phyloP scores from a whole-genome alignment of 768 basidiomycete species.

The Podaxis carcinomalis region DNA sequence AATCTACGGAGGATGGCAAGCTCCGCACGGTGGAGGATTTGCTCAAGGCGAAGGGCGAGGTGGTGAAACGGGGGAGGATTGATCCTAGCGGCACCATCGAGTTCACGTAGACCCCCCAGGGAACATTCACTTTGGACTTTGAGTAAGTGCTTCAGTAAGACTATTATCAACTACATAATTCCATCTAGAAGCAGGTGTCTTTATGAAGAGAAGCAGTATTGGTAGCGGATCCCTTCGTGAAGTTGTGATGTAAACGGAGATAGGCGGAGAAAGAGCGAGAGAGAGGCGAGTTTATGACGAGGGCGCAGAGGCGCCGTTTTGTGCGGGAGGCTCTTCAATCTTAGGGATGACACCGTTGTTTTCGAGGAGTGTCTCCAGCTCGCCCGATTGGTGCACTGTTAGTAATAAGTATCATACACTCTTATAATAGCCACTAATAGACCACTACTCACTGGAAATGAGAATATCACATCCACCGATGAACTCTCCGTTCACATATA shows the following conservation, averaged over 20 bases:
- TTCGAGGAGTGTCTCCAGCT: constrained; percentile 78
- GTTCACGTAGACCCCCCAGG: constrained; percentile 27
- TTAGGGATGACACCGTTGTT: constrained; percentile 69
- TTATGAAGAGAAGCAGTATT: not conserved
- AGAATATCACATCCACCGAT: constrained; percentile 97
- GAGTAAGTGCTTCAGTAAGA: not conserved
- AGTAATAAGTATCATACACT: not conserved
- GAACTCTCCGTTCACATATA: constrained; percentile 94
- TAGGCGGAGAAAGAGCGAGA: not conserved
- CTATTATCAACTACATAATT: not conserved
- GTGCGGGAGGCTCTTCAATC: constrained; percentile 20
- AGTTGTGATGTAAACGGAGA: not conserved
- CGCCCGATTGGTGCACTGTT: constrained; percentile 96
- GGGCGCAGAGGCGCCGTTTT: not conserved
- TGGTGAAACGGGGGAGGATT: constrained; percentile 48
- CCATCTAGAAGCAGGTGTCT: not conserved
- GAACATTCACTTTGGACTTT: not conserved
- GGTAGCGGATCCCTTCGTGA: not conserved
- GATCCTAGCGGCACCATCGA: constrained; percentile 55
- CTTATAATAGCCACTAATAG: not conserved
- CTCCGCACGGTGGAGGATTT: constrained; percentile 81
- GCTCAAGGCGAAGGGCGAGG: constrained; percentile 74
- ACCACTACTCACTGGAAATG: constrained; percentile 65
- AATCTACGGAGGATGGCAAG: constrained; percentile 68
- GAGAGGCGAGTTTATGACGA: not conserved